These are phyloP conservation scores for Cyclotella sp. DNA, from an alignment of 108 stramenopile genomes.

Conservation along the genomic window DNA sequence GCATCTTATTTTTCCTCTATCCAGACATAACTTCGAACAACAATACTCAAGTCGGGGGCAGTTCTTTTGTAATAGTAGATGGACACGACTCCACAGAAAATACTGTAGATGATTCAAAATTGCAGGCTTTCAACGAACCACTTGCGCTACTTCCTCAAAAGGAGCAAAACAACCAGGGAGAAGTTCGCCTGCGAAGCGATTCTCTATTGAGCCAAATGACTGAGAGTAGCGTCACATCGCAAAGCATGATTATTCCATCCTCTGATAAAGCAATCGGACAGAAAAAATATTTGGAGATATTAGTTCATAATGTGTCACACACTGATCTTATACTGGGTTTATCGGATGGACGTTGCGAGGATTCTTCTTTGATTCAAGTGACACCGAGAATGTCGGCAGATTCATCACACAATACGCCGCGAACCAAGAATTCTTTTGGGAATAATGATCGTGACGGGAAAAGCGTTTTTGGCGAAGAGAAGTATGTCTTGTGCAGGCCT, in stretches of 20 bases:
- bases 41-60: neutral
- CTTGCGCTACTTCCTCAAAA: constrained; percentile 5
- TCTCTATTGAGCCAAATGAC: constrained; percentile 36
- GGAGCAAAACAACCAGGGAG: constrained; percentile 2
- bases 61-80: neutral
- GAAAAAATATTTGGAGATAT: constrained; percentile 71
- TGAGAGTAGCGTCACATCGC: constrained; percentile 36
- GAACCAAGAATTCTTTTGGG: constrained; percentile 12
- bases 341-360: constrained; percentile 22
- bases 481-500: constrained; percentile 72
- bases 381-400: neutral
- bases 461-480: constrained; percentile 23
- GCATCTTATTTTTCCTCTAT: constrained; percentile 4
- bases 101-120: neutral
- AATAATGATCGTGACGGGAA: neutral
- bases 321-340: constrained; percentile 89
- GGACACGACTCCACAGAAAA: neutral
- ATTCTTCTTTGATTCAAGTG: neutral
- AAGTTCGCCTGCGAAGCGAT: constrained; percentile 41
- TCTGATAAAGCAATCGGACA: constrained; percentile 11
- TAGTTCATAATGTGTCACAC: constrained; percentile 96
- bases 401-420: constrained; percentile 16
- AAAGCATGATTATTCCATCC: constrained; percentile 7
- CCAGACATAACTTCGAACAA: neutral
- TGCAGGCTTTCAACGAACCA: neutral